Conservation (phyloP, 2,329 filamentous ascomycete species). For the Diaporthe citriasiana region DNA sequence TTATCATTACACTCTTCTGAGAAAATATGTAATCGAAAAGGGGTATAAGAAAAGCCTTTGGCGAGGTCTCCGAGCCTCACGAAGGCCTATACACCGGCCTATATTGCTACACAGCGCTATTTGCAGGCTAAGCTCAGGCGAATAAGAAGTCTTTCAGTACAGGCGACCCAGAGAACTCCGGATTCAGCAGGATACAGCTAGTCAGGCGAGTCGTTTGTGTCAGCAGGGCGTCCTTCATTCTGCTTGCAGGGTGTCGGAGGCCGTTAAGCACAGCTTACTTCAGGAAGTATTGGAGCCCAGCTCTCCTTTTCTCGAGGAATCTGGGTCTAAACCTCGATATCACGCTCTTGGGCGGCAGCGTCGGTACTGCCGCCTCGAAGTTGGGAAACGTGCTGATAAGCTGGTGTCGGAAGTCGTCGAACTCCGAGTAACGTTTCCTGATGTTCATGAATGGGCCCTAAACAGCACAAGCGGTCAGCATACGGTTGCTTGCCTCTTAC, state of each 20-base stretch:
- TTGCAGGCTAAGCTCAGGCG: constrained; percentile 55
- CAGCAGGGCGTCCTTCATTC: neutral
- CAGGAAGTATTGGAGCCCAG: constrained; percentile 90
- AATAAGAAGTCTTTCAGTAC: constrained; percentile 94
- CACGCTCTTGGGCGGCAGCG: constrained; percentile 90
- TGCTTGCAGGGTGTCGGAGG: neutral
- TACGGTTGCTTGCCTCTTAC: too few relatives aligned
- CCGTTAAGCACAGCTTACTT: constrained; percentile 72
- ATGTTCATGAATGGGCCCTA: constrained; percentile 74
- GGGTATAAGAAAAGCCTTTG: constrained; percentile 37
- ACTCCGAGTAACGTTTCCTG: constrained; percentile 89
- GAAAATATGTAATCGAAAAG: constrained; percentile 34
- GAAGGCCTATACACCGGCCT: neutral
- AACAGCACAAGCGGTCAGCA: constrained; percentile 31
- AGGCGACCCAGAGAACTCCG: constrained; percentile 92
- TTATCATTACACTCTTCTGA: constrained; percentile 41
- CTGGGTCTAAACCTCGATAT: constrained; percentile 87
- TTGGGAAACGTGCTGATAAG: constrained; percentile 86
- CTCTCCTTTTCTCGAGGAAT: constrained; percentile 87
- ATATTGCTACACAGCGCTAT: neutral
- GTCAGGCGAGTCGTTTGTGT: constrained; percentile 42
- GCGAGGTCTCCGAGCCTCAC: neutral
- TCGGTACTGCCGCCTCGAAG: constrained; percentile 88
- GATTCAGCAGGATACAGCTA: constrained; percentile 92
- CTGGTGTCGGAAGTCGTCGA: constrained; percentile 83